Evolutionary conservation across 352 stramenopile species (phyloP).

Genomic region (Phytophthora sojae): DNA sequence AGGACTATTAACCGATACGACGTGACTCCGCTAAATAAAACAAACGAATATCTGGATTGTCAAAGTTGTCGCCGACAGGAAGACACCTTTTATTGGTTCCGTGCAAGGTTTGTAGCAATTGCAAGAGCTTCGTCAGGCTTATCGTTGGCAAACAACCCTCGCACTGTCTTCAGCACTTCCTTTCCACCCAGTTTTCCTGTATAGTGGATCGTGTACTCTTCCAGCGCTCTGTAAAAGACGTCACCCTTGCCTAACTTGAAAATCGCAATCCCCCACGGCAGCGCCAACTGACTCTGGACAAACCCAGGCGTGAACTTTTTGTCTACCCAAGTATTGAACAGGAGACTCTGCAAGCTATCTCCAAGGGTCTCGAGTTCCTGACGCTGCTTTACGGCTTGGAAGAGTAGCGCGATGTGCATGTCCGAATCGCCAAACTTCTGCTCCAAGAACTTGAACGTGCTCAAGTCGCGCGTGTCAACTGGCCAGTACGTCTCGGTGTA

Average conservation of each 20-base stretch:
- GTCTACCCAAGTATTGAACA: background rate
- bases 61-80: background rate
- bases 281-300: background rate
- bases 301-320: background rate
- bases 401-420: background rate
- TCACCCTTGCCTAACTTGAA: background rate
- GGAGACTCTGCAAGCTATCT: background rate
- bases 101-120: background rate
- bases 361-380: background rate
- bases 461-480: background rate
- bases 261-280: background rate
- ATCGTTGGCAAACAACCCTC: background rate
- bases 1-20: background rate
- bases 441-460: background rate
- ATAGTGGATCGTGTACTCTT: background rate
- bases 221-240: background rate
- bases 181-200: background rate
- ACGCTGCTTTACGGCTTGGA: background rate
- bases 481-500: background rate
- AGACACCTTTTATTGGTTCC: too few species aligned
- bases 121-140: background rate
- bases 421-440: background rate
- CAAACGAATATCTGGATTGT: background rate
- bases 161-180: background rate
- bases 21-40: background rate